Conservation (phyloP, 1,284 basidiomycete species). For the Boletus smithii region DNA sequence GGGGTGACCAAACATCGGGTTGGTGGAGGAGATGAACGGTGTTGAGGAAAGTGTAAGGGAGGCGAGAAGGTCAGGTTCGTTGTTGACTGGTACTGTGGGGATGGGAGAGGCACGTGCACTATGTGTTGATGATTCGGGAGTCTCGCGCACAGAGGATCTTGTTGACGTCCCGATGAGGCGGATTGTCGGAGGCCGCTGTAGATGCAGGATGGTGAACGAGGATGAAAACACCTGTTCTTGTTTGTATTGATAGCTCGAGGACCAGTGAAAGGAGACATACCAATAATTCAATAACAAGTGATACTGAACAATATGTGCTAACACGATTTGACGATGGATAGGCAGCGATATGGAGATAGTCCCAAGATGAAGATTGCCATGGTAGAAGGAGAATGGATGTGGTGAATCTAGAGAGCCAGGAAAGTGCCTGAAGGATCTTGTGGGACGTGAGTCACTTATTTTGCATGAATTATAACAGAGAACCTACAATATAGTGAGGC, state of each 20-base stretch:
- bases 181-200: conserved; percentile 63
- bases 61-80: conserved; percentile 59
- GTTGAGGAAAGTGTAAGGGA: conserved; percentile 62
- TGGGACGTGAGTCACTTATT: conserved; percentile 5
- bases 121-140: conserved; percentile 28
- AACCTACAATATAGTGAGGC: conserved; percentile 56
- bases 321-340: conserved; percentile 36
- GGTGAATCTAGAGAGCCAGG: conserved; percentile 55
- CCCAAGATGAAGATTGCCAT: conserved; percentile 41
- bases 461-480: conserved; percentile 1
- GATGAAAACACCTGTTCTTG: conserved; percentile 44
- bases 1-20: conserved; percentile 66
- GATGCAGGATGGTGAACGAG: conserved; percentile 51
- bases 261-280: conserved; percentile 38
- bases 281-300: conserved; percentile 48
- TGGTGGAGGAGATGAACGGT: conserved; percentile 42
- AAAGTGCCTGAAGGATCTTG: conserved; percentile 55
- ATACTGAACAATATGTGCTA: conserved; percentile 45
- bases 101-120: conserved; percentile 26
- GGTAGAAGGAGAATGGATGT: conserved; percentile 46
- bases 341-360: conserved; percentile 38
- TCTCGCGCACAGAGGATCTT: conserved; percentile 37
- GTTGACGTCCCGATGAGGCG: conserved; percentile 59
- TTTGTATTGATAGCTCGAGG: conserved; percentile 7
- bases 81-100: conserved; percentile 31